phyloP scores from a whole-genome alignment of 495 filamentous ascomycete species.

The Penicillium manginii region DNA sequence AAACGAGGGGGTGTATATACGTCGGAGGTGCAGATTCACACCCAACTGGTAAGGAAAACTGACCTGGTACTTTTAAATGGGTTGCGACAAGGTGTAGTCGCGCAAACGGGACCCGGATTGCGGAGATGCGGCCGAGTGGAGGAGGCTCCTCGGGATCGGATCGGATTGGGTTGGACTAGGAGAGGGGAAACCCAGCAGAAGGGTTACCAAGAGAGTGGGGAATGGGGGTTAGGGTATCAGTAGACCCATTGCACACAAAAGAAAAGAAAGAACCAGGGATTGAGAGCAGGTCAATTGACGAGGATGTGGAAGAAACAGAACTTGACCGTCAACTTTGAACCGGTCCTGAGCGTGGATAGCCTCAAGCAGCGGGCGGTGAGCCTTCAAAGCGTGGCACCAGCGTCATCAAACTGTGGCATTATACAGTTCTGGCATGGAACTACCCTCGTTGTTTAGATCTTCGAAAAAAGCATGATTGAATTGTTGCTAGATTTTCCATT shows the following conservation, averaged over 20 bases:
- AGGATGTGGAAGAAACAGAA: background rate
- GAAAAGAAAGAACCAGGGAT: background rate
- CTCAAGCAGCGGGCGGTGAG: conserved; percentile 8
- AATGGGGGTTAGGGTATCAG: conserved; percentile 9
- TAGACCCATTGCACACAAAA: conserved; percentile 21
- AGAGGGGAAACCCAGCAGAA: conserved; percentile 18
- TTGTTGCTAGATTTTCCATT: too few relatives aligned
- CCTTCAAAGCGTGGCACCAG: background rate
- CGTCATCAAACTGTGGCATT: too few relatives aligned
- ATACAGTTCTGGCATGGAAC: too few relatives aligned
- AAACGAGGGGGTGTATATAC: background rate
- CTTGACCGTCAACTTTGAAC: background rate
- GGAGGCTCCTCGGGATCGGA: conserved; percentile 4
- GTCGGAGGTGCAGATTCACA: background rate
- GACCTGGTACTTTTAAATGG: background rate
- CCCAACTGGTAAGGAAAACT: background rate
- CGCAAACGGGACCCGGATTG: conserved; percentile 17
- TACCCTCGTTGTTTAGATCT: too few relatives aligned
- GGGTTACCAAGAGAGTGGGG: background rate
- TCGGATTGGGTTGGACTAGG: conserved; percentile 4
- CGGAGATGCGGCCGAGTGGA: conserved; percentile 18
- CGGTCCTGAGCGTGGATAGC: background rate
- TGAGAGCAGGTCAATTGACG: conserved; percentile 17
- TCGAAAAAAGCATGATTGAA: too few relatives aligned
- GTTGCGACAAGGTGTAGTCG: background rate